Conservation (phyloP, 2,329 filamentous ascomycete genomes). For the Pseudogymnoascus destructans region DNA sequence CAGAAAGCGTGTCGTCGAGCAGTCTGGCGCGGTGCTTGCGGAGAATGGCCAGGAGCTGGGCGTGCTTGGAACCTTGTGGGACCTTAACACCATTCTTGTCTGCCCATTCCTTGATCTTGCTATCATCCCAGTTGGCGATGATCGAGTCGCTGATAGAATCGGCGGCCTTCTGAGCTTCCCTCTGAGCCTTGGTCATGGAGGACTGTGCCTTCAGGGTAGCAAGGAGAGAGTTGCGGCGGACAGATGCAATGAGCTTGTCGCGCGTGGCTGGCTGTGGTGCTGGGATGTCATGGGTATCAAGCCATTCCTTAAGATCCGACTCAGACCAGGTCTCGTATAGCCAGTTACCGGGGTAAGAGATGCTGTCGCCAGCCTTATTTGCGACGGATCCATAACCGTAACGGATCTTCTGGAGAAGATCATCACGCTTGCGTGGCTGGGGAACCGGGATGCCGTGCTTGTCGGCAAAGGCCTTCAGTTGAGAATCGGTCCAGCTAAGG, state of each 20-base stretch:
- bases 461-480: slow-evolving; percentile 87
- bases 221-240: slow-evolving; percentile 81
- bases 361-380: slow-evolving; percentile 60
- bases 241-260: slow-evolving; percentile 75
- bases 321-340: slow-evolving; percentile 80
- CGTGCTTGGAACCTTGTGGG: slow-evolving; percentile 80
- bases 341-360: slow-evolving; percentile 89
- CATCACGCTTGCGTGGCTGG: slow-evolving; percentile 76
- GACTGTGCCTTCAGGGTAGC: slow-evolving; percentile 57
- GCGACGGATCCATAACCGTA: slow-evolving; percentile 69
- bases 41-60: slow-evolving; percentile 79
- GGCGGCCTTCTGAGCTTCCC: slow-evolving; percentile 56
- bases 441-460: slow-evolving; percentile 73
- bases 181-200: slow-evolving; percentile 44
- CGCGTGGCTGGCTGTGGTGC: slow-evolving; percentile 73
- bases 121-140: slow-evolving; percentile 83
- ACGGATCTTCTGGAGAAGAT: slow-evolving; percentile 62
- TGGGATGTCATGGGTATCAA: slow-evolving; percentile 76
- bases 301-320: slow-evolving; percentile 86
- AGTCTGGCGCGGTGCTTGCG: slow-evolving; percentile 73
- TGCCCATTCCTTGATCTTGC: slow-evolving; percentile 78
- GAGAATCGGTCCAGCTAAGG: slow-evolving; percentile 75
- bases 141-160: slow-evolving; percentile 67
- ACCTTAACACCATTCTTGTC: slow-evolving; percentile 85
- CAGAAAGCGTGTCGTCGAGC: slow-evolving; percentile 49